Evolutionary conservation across 352 stramenopile species (phyloP).

Genomic region (Pythium phragmiticola): DNA sequence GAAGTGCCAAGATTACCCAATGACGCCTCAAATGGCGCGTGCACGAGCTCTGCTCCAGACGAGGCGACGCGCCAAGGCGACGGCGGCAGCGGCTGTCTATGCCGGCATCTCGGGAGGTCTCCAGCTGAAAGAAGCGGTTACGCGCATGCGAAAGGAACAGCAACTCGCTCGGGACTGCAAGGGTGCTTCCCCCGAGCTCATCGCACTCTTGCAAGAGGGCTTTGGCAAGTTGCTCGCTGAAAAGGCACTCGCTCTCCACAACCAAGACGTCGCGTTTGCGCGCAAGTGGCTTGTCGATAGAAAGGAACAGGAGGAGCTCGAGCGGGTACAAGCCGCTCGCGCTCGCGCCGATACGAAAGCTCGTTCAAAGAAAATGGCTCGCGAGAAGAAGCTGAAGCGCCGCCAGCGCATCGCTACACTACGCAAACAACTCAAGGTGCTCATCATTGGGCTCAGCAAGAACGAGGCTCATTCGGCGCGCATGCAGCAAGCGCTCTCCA

Average conservation of each 20-base stretch:
- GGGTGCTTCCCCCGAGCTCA: constrained; percentile 33
- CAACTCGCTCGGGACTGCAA: constrained; percentile 34
- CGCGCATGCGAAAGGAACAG: constrained; percentile 24
- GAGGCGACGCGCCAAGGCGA: constrained; percentile 29
- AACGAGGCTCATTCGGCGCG: constrained; percentile 30
- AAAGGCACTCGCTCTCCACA: constrained; percentile 40
- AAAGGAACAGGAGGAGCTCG: constrained; percentile 24
- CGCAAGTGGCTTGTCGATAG: constrained; percentile 34
- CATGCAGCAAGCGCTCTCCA: constrained; percentile 34
- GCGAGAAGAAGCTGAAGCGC: constrained; percentile 22
- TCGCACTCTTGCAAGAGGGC: constrained; percentile 39
- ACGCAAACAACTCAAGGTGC: constrained; percentile 26
- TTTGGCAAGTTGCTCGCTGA: constrained; percentile 34
- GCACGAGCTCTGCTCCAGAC: constrained; percentile 34
- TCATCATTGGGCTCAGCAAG: constrained; percentile 29
- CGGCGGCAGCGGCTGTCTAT: constrained; percentile 23
- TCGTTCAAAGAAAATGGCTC: constrained; percentile 10
- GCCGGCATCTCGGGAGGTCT: constrained; percentile 13
- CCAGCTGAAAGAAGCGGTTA: constrained; percentile 29
- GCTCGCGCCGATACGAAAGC: constrained; percentile 20
- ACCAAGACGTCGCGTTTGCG: constrained; percentile 32
- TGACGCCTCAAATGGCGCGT: constrained; percentile 36
- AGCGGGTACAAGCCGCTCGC: constrained; percentile 6
- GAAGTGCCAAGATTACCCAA: constrained; percentile 47
- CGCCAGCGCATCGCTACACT: constrained; percentile 24